Evolutionary conservation across 208 protist species (phyloP).

Genomic region (Porcisia deanei): DNA sequence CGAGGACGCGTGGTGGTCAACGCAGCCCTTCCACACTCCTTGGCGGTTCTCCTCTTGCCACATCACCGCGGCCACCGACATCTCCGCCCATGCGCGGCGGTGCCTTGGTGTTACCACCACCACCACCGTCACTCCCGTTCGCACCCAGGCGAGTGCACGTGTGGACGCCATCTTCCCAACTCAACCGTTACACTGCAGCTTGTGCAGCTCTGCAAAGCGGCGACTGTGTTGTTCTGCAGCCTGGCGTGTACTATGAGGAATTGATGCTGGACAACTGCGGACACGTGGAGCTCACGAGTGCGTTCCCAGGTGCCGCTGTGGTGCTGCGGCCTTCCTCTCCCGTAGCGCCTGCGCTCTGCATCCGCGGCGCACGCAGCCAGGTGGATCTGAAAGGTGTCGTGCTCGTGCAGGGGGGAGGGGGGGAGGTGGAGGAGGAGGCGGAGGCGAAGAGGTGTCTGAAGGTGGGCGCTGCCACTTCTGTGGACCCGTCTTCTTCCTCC

Average conservation of each 20-base stretch:
- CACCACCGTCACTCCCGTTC: not conserved
- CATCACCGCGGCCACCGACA: constrained; percentile 1
- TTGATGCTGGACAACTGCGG: constrained; percentile 41
- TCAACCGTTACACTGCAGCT: constrained; percentile 5
- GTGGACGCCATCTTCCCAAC: constrained; percentile 9
- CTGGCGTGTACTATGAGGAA: constrained; percentile 68
- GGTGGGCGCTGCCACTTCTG: not conserved
- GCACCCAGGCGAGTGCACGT: constrained; percentile 15
- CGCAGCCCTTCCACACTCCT: not conserved
- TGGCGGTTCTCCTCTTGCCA: not conserved
- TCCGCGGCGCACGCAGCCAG: constrained; percentile 32
- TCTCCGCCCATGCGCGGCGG: constrained; percentile 9
- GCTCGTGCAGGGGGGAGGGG: constrained; percentile 33
- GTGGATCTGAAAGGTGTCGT: constrained; percentile 55
- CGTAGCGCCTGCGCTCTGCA: constrained; percentile 50
- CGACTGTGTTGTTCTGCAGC: constrained; percentile 47
- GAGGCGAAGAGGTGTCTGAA: not conserved
- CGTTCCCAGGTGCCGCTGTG: constrained; percentile 60
- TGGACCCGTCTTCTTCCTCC: not conserved
- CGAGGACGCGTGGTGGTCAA: not conserved
- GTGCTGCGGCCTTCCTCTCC: constrained; percentile 44
- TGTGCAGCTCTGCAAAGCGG: constrained; percentile 14
- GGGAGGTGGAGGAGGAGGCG: not conserved
- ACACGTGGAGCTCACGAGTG: constrained; percentile 42
- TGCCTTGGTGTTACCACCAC: not conserved